Evolutionary conservation across 2,329 filamentous ascomycete genomes (phyloP), one percentile per base, ranked within the genome.

Genomic region (Sporothrix protearum): DNA sequence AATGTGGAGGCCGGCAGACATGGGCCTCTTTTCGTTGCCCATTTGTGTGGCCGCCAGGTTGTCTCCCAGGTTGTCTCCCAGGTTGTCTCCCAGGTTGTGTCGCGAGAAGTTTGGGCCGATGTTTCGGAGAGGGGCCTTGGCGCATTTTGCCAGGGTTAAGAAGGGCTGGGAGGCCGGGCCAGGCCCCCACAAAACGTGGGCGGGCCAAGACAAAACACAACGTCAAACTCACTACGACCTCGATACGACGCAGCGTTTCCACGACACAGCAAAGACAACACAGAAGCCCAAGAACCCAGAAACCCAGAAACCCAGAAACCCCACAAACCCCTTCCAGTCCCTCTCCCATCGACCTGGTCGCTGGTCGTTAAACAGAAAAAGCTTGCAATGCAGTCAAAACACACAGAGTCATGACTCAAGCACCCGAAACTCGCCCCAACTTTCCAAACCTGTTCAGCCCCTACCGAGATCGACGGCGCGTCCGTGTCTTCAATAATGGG

Each of bases 141-240:
- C 61, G 61, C 22, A 42, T 47, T 66, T 66, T 28, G 61, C 39
- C 22, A 30, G 63, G 63, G 63, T 16, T 6, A n/a, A 2, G 39
- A 7, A 22, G n/a, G 22, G n/a, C 16, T 7, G 39, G 25, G 8
- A 36, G 33, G 10, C 16, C 63, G 22, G 39, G 63, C 22, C 61
- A 47, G 42, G 25, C 16, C 25, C 36, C 59, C 59, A 64, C 59
- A 45, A 66, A 49, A 49, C 63, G n/a, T n/a, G 63, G 59, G n/a
- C n/a, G 12, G 63, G 63, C 63, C 63, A 49, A 66, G 63, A 66
- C 63, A 66, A 66, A 66, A 66, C 63, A 66, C 63, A 33, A 66
- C 16, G 25, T 66, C 63, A 67, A 67, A 67, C 64, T 33, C 64
- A 45, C 45, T 67, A 67, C 64, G 64, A 22, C 64, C 64, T 53